A percentile compares a stretch with the other conserved stretches of the same genome.
phyloP scores from a whole-genome alignment of 345 rosid genomes.

The Heritiera fomes region DNA sequence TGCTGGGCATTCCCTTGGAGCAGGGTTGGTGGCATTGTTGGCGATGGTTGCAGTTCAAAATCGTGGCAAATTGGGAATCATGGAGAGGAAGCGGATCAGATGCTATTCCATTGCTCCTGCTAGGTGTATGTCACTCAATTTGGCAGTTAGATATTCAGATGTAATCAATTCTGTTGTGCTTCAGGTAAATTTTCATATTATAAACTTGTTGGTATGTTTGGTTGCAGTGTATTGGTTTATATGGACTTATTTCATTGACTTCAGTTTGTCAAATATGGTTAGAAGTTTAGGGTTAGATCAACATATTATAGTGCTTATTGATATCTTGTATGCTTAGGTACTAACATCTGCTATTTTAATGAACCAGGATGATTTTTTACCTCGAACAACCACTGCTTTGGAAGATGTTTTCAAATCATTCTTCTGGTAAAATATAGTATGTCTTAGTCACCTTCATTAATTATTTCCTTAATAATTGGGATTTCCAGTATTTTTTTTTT shows the following conservation, averaged over 20 bases:
- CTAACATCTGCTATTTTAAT: slow-evolving; percentile 31
- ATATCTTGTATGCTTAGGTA: slow-evolving; percentile 2
- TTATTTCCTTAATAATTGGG: neutral
- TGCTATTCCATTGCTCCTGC: slow-evolving; percentile 92
- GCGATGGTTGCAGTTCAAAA: slow-evolving; percentile 61
- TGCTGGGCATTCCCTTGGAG: slow-evolving; percentile 91
- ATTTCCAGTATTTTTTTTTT: neutral
- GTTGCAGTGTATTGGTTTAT: neutral
- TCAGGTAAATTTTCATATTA: slow-evolving; percentile 50
- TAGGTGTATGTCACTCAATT: slow-evolving; percentile 83
- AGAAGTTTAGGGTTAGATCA: neutral
- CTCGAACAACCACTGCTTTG: slow-evolving; percentile 82
- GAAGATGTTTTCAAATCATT: slow-evolving; percentile 80
- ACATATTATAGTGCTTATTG: neutral
- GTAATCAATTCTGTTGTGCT: slow-evolving; percentile 80
- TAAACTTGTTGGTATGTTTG: slow-evolving; percentile 6
- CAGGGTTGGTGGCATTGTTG: slow-evolving; percentile 75
- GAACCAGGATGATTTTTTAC: slow-evolving; percentile 91
- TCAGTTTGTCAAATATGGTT: neutral
- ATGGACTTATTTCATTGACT: neutral
- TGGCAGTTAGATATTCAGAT: slow-evolving; percentile 92
- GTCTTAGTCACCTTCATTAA: slow-evolving; percentile 37
- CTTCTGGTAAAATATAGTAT: slow-evolving; percentile 71
- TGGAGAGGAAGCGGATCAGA: slow-evolving; percentile 76
- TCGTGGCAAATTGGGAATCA: slow-evolving; percentile 57